Conservation (phyloP, 1,284 basidiomycete species). For the Heliocybe sulcata region DNA sequence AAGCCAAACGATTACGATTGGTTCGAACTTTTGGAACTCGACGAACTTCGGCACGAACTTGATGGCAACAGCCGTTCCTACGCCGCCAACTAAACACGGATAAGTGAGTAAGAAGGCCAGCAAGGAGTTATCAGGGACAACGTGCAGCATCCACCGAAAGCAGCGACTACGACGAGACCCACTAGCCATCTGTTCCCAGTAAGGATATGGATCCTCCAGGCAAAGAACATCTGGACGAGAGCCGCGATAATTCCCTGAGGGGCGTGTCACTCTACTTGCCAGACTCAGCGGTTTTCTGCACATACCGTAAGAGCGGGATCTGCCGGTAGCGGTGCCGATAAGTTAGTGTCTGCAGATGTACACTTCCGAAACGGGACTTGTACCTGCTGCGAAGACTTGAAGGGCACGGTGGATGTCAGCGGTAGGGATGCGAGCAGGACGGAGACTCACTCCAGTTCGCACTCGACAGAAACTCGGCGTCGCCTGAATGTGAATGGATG, state of each 20-base stretch:
- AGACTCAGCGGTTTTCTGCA: neutral
- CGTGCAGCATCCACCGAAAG: neutral
- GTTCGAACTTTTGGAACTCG: conserved; percentile 10
- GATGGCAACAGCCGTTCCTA: conserved; percentile 10
- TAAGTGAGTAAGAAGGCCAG: no score
- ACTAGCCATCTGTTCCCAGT: neutral
- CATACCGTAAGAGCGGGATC: neutral
- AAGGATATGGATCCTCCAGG: neutral
- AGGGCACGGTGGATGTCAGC: no score
- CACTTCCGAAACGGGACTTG: no score
- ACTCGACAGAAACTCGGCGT: neutral
- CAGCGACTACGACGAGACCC: neutral
- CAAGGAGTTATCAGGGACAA: no score
- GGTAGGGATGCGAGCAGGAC: no score
- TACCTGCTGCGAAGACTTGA: no score
- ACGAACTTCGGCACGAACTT: conserved; percentile 9
- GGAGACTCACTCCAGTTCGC: neutral
- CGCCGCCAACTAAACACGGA: conserved; percentile 12
- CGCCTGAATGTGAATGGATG: neutral
- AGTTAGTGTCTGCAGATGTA: no score
- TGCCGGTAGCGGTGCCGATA: neutral
- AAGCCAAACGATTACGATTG: conserved; percentile 9
- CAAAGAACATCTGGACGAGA: conserved; percentile 3
- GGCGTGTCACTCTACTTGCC: neutral
- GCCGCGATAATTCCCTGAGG: neutral